Evolutionary conservation across 176 grass and related monocot genomes (phyloP).

Genomic region (Metroxylon sagu): DNA sequence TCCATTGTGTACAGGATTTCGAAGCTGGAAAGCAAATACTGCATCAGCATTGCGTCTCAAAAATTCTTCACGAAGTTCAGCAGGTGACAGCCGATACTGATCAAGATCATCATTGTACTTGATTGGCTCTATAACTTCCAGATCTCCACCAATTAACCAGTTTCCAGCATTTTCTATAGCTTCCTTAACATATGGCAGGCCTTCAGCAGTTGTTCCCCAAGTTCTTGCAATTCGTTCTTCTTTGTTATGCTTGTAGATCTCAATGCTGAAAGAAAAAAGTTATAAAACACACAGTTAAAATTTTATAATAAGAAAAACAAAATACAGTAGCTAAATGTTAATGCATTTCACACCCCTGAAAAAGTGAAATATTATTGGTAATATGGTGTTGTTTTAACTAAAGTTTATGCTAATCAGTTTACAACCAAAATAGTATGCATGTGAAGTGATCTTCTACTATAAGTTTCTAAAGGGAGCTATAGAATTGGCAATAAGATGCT

Average conservation of each 20-base stretch:
- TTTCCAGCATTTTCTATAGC: slow-evolving; percentile 81
- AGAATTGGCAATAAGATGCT: too few relatives aligned
- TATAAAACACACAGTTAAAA: too few relatives aligned
- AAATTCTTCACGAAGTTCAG: slow-evolving; percentile 85
- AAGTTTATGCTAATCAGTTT: too few relatives aligned
- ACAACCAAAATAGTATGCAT: too few relatives aligned
- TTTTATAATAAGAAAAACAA: too few relatives aligned
- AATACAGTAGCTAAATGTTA: too few relatives aligned
- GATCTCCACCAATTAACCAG: slow-evolving; percentile 93
- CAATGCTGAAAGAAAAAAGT: slow-evolving; percentile 56
- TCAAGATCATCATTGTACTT: slow-evolving; percentile 97
- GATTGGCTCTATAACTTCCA: slow-evolving; percentile 94
- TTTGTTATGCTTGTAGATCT: slow-evolving; percentile 98
- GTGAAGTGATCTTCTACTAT: too few relatives aligned
- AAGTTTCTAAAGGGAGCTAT: too few relatives aligned
- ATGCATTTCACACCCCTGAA: too few relatives aligned
- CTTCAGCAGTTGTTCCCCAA: slow-evolving; percentile 82
- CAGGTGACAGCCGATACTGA: slow-evolving; percentile 78
- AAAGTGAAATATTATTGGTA: too few relatives aligned
- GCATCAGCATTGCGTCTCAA: slow-evolving; percentile 83
- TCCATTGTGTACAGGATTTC: slow-evolving; percentile 95
- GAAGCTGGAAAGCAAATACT: slow-evolving; percentile 97
- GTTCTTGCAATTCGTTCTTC: slow-evolving; percentile 98
- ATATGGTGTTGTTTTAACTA: too few relatives aligned
- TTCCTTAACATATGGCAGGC: slow-evolving; percentile 81